phyloP scores from a whole-genome alignment of 225 moss, liverwort and hornwort genomes.

The Physcomitrellopsis africana region DNA sequence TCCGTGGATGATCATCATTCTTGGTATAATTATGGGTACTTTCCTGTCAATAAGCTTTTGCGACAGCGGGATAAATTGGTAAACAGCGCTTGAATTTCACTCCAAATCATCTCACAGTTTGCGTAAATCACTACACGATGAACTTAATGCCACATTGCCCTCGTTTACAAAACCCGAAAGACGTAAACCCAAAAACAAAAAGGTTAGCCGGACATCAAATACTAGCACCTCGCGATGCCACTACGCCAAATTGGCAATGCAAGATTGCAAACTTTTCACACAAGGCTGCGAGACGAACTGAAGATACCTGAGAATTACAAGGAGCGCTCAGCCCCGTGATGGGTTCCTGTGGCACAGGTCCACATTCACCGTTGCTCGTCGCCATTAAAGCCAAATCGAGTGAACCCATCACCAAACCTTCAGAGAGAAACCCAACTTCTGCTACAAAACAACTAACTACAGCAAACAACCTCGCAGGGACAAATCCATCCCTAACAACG shows the following conservation, averaged over 20 bases:
- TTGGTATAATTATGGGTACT: background rate
- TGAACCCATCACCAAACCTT: slow-evolving; percentile 4
- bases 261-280: background rate
- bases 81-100: background rate
- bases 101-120: background rate
- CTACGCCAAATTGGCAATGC: no score
- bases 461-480: no score
- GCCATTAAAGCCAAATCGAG: slow-evolving; percentile 21
- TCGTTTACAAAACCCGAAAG: background rate
- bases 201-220: background rate
- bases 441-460: no score
- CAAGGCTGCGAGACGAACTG: background rate
- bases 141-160: background rate
- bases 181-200: background rate
- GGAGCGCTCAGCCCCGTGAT: background rate
- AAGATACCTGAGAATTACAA: slow-evolving; percentile 30
- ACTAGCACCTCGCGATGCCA: background rate
- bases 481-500: no score
- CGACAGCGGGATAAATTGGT: background rate
- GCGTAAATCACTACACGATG: background rate
- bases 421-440: background rate
- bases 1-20: background rate
- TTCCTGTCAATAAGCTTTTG: background rate
- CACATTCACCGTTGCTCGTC: slow-evolving; percentile 11
- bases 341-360: slow-evolving; percentile 10